A percentile compares a stretch with the other conserved stretches of the same genome.
These are phyloP conservation scores for Sugiyamaella pinicola DNA, from an alignment of 1,139 yeast species.

Conservation along the genomic window DNA sequence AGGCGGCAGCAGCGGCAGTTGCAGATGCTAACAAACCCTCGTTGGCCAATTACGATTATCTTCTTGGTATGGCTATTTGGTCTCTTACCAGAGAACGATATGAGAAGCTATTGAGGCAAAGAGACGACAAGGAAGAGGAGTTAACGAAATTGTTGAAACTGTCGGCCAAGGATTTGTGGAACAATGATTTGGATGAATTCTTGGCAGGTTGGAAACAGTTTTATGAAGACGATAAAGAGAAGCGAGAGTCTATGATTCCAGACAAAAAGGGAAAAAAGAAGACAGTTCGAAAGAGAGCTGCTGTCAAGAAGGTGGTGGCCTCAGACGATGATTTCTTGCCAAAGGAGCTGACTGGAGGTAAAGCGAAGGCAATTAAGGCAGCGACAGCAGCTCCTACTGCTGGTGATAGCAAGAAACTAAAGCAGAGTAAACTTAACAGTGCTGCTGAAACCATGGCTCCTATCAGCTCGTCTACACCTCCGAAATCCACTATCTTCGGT, in stretches of 20 bases:
- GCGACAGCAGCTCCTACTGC: no score
- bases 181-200: constrained; percentile 75
- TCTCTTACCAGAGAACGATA: constrained; percentile 88
- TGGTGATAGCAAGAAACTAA: not conserved
- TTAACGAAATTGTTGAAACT: constrained; percentile 64
- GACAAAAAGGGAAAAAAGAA: constrained; percentile 33
- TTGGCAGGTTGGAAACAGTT: constrained; percentile 66
- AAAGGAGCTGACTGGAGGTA: constrained; percentile 4
- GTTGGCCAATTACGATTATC: constrained; percentile 45
- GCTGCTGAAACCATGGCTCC: not conserved
- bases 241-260: constrained; percentile 37
- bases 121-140: constrained; percentile 71
- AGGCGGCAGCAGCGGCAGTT: constrained; percentile 44
- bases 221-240: constrained; percentile 54
- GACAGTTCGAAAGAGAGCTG: constrained; percentile 14
- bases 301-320: constrained; percentile 5
- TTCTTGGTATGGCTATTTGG: constrained; percentile 86
- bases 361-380: not conserved
- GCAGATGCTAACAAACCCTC: constrained; percentile 43
- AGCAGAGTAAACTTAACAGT: constrained; percentile 2
- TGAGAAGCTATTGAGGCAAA: constrained; percentile 72
- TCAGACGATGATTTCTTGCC: constrained; percentile 14
- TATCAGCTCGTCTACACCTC: not conserved
- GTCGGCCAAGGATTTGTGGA: constrained; percentile 89
- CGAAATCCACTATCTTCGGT: constrained; percentile 3